Conservation (phyloP, 192 early-diverging fungal genomes). For the Coemansia sp. region DNA sequence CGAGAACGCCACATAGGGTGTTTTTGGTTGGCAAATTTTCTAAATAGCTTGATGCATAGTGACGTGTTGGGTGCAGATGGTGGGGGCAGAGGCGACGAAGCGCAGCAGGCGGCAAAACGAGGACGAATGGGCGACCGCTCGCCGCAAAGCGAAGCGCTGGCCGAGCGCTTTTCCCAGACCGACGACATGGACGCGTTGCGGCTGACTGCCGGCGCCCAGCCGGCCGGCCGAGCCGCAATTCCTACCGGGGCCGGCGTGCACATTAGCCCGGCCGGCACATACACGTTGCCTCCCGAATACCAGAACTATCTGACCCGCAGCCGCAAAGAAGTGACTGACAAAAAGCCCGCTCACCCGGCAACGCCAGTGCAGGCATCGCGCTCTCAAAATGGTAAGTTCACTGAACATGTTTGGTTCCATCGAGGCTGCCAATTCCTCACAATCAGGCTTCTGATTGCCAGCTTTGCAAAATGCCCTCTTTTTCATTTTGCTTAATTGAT, state of each 20-base stretch:
- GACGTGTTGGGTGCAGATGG: conserved; percentile 12
- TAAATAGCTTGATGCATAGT: conserved; percentile 14
- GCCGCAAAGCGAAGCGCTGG: conserved; percentile 43
- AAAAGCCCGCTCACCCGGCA: background rate
- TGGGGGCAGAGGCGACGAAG: background rate
- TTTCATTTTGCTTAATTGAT: background rate
- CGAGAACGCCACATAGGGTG: background rate
- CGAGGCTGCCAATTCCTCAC: no score
- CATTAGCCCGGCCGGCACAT: conserved; percentile 28
- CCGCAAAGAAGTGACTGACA: conserved; percentile 19
- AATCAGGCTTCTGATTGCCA: background rate
- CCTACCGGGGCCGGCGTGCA: conserved; percentile 41
- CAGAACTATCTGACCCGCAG: conserved; percentile 29
- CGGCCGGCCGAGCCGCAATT: conserved; percentile 13
- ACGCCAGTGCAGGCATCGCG: conserved; percentile 1
- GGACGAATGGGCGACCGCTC: conserved; percentile 21
- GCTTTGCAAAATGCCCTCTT: no score
- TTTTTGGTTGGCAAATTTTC: background rate
- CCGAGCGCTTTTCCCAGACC: conserved; percentile 29
- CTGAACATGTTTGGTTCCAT: no score
- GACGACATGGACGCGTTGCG: conserved; percentile 19
- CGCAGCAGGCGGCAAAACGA: background rate
- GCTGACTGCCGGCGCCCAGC: background rate
- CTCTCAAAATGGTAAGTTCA: no score
- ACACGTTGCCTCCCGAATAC: conserved; percentile 32